phyloP scores from a whole-genome alignment of 208 protist genomes.

The Wallacemonas sp. region DNA sequence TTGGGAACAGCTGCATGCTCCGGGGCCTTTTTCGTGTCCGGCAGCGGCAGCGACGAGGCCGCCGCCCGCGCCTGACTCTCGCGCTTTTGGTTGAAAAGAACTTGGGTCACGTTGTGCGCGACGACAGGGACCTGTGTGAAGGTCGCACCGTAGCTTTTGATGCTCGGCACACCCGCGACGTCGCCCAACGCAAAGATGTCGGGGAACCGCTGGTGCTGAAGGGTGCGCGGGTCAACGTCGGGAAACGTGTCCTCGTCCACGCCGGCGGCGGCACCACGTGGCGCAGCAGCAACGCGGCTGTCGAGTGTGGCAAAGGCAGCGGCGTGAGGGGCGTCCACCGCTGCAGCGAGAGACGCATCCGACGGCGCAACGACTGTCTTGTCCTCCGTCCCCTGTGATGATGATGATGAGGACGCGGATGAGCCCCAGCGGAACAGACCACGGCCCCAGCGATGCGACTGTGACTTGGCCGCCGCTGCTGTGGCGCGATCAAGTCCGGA shows the following conservation, averaged over 20 bases:
- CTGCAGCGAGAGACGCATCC: too few relatives aligned
- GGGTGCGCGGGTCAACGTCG: constrained; percentile 69
- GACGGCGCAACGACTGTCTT: too few relatives aligned
- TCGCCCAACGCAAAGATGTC: constrained; percentile 89
- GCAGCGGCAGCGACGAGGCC: too few relatives aligned
- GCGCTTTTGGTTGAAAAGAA: constrained; percentile 27
- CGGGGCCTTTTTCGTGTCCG: constrained; percentile 9
- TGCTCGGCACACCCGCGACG: constrained; percentile 71
- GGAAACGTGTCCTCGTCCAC: constrained; percentile 57
- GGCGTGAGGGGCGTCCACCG: too few relatives aligned
- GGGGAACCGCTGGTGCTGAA: constrained; percentile 67
- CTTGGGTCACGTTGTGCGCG: constrained; percentile 74
- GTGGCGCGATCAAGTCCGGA: not conserved
- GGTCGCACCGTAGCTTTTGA: constrained; percentile 80
- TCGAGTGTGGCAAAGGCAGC: too few relatives aligned
- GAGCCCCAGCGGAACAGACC: too few relatives aligned
- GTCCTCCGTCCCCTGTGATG: too few relatives aligned
- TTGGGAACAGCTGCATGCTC: not conserved
- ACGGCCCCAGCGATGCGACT: too few relatives aligned
- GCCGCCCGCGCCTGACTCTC: not conserved
- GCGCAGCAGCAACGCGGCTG: not conserved
- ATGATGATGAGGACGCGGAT: too few relatives aligned
- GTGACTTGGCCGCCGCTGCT: not conserved
- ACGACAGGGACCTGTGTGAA: constrained; percentile 85
- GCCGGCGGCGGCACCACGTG: not conserved